phyloP scores from a whole-genome alignment of 805 yeast genomes.

The Ogataea neopini region DNA sequence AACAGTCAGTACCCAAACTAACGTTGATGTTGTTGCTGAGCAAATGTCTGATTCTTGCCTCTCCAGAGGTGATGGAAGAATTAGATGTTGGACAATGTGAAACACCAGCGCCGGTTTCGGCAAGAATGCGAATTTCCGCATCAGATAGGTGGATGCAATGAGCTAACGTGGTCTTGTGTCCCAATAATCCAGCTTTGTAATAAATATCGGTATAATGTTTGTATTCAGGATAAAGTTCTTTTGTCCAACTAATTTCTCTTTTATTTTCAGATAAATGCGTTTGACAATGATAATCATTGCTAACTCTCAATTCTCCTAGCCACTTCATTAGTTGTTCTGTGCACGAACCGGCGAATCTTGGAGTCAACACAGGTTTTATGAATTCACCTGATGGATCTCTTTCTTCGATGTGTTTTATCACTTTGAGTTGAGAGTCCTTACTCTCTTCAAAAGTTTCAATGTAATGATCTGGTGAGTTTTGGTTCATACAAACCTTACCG shows the following conservation, averaged over 20 bases:
- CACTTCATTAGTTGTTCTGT: slow-evolving; percentile 58
- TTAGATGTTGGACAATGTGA: slow-evolving; percentile 95
- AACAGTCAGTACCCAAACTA: slow-evolving; percentile 77
- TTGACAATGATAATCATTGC: slow-evolving; percentile 66
- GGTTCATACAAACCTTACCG: slow-evolving; percentile 94
- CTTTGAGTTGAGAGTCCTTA: slow-evolving; percentile 50
- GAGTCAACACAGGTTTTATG: slow-evolving; percentile 80
- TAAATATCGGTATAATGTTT: slow-evolving; percentile 76
- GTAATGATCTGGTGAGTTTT: slow-evolving; percentile 73
- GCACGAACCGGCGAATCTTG: slow-evolving; percentile 92
- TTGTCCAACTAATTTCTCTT: slow-evolving; percentile 74
- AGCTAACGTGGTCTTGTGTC: slow-evolving; percentile 73
- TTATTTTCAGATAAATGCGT: slow-evolving; percentile 88
- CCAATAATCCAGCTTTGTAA: slow-evolving; percentile 58
- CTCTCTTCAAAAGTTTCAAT: slow-evolving; percentile 57
- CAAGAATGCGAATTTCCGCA: slow-evolving; percentile 61
- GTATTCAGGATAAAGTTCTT: slow-evolving; percentile 68
- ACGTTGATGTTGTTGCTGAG: slow-evolving; percentile 69
- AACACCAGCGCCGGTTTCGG: slow-evolving; percentile 61
- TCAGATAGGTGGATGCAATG: slow-evolving; percentile 80
- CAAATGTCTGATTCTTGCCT: slow-evolving; percentile 75
- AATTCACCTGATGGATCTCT: slow-evolving; percentile 54
- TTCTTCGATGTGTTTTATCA: slow-evolving; percentile 55
- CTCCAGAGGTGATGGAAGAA: slow-evolving; percentile 86
- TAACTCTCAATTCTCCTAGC: slow-evolving; percentile 59